Evolutionary conservation across 176 grass and related monocot genomes (phyloP).

Genomic region (Carex myosuroides): DNA sequence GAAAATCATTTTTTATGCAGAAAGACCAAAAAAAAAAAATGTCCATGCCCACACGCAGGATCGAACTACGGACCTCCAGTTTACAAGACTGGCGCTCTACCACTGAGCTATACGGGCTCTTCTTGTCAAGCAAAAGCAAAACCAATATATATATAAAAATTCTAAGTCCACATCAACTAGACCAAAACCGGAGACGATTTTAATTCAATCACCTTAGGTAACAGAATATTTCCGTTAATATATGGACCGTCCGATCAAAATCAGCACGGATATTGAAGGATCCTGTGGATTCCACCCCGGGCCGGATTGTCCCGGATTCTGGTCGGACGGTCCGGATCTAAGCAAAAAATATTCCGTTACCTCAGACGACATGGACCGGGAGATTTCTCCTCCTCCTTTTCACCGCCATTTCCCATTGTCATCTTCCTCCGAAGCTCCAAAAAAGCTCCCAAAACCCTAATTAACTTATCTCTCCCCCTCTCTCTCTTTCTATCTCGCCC

Average conservation of each 20-base stretch:
- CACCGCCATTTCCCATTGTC: conserved; percentile 2
- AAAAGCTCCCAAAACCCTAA: conserved; percentile 41
- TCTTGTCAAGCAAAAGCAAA: background rate
- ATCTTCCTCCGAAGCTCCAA: background rate
- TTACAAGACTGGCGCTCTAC: conserved; percentile 99
- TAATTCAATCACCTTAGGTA: no score
- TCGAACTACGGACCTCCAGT: conserved; percentile 96
- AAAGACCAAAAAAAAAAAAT: no score
- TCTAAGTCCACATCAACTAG: background rate
- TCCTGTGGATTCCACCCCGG: no score
- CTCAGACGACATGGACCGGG: no score
- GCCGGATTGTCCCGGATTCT: no score
- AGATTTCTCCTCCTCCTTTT: background rate
- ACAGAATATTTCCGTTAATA: no score
- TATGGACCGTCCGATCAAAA: no score
- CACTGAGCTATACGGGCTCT: conserved; percentile 78
- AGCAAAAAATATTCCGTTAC: no score
- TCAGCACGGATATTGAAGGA: no score
- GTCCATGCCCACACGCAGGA: conserved; percentile 57
- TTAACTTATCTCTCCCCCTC: background rate
- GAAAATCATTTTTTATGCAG: no score
- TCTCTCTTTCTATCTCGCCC: background rate
- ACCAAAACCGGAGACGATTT: no score
- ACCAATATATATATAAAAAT: background rate
- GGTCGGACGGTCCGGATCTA: no score